These are phyloP conservation scores for Penicillium cinerascens DNA, from an alignment of 495 filamentous ascomycete species.

Conservation along the genomic window DNA sequence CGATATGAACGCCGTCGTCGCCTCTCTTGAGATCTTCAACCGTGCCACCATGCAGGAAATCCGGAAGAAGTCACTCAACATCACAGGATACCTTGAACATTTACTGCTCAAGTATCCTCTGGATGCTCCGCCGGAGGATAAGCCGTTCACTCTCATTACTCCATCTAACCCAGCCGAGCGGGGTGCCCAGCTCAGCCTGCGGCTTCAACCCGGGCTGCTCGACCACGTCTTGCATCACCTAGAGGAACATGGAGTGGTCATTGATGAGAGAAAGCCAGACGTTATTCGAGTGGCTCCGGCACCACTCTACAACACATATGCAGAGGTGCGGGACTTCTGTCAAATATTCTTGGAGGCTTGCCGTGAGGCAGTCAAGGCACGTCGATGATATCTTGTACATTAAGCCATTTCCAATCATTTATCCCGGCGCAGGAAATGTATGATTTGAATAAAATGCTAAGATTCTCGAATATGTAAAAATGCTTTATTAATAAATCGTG, in stretches of 20 bases:
- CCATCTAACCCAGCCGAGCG: slow-evolving; percentile 66
- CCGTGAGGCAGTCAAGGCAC: slow-evolving; percentile 26
- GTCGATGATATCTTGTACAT: slow-evolving; percentile 4
- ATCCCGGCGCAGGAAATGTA: not conserved
- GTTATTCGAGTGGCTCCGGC: slow-evolving; percentile 91
- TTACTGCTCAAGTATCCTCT: slow-evolving; percentile 50
- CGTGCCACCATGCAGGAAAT: slow-evolving; percentile 66
- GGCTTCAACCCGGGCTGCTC: slow-evolving; percentile 63
- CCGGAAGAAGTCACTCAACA: slow-evolving; percentile 65
- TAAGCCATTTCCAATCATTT: not conserved
- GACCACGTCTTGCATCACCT: slow-evolving; percentile 65
- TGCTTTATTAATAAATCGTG: not conserved
- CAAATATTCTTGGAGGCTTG: slow-evolving; percentile 45
- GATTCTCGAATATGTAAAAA: not conserved
- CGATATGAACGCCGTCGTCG: slow-evolving; percentile 62
- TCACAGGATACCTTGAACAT: slow-evolving; percentile 80
- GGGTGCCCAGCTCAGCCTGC: slow-evolving; percentile 83
- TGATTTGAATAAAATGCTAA: not conserved
- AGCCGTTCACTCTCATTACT: slow-evolving; percentile 75
- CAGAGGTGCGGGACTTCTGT: slow-evolving; percentile 75
- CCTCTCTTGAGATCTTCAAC: slow-evolving; percentile 76
- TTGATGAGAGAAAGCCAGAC: slow-evolving; percentile 87
- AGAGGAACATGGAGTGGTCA: slow-evolving; percentile 67
- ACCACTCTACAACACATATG: slow-evolving; percentile 83
- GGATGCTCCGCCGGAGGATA: slow-evolving; percentile 33